phyloP scores from a whole-genome alignment of 345 rosid genomes.

The Eucalyptus sideroxylon region DNA sequence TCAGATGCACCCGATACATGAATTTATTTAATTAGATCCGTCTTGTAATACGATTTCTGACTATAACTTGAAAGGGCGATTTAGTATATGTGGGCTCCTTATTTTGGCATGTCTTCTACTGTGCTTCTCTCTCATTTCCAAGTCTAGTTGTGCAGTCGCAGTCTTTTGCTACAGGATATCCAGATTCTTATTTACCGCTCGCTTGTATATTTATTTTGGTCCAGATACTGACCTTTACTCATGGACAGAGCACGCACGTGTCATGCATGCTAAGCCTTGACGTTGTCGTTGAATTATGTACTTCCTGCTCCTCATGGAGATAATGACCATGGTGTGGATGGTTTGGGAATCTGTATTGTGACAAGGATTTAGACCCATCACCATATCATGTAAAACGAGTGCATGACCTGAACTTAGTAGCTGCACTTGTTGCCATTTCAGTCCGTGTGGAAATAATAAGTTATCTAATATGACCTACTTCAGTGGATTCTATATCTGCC shows the following conservation, averaged over 20 bases:
- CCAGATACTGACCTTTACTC: neutral
- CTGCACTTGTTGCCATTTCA: neutral
- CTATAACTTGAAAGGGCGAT: neutral
- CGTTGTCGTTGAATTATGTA: neutral
- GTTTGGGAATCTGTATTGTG: neutral
- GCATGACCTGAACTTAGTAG: neutral
- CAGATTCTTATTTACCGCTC: neutral
- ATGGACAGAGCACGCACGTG: neutral
- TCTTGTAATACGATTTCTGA: neutral
- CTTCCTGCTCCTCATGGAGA: neutral
- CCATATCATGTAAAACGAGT: neutral
- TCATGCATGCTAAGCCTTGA: neutral
- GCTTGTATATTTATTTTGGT: neutral
- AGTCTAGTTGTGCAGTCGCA: neutral
- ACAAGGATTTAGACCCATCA: neutral
- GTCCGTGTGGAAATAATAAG: neutral
- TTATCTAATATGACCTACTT: neutral
- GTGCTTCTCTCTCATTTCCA: neutral
- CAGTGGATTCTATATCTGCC: neutral
- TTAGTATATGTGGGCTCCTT: neutral
- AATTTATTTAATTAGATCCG: neutral
- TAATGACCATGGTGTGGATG: neutral
- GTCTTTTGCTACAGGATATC: neutral
- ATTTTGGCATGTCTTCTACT: neutral
- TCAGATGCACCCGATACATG: neutral